Base-by-base conservation (phyloP, 176 grass and related monocot species). In the Musa schizocarpa region DNA sequence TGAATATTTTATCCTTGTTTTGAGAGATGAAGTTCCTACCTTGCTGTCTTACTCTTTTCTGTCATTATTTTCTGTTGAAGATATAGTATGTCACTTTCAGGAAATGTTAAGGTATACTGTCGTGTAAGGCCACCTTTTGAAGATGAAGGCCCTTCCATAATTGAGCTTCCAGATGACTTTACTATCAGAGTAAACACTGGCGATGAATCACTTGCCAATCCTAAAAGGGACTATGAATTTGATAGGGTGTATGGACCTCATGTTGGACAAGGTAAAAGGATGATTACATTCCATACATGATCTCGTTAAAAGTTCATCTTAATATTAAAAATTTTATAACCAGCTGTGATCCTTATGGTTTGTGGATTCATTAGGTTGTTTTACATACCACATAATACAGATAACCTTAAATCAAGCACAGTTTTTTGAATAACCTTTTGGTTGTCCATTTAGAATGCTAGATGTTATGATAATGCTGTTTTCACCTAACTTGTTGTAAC, bases 181-280 rank as follows among this genome's bases (percentile, higher is more conserved):
- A 98, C 83, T 73, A 91, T 98, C 58, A 88, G 90, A 74, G 84
- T 98, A 79, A 93, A 93, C 77, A 98, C 86, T 34, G 86, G 88
- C 58, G 90, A 98, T 79, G 90, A 93, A 51, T 98, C 90, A 73
- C 82, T 98, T 78, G 86, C 86, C 34, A 93, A 93, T 59, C 90
- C 90, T 70, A 98, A 98, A 75, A 98, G 89, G 82, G 88, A 93
- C 81, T 98, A 91, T 79, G 95, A 98, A 75, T 98, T 93, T 74
- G 95, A 98, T 79, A 87, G 88, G 71, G 90, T 98, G 78, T 93
- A 91, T 84, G 95, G 90, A 49, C 88, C 90, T 75, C 95, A 98
- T 87, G 85, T 98, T 77, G 88, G 86, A 29, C 95, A 98, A 89
- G 95, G 95, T 87, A 91, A 50, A 69, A 83, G 56, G 14, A 74